These are phyloP conservation scores for Termitomyces sp. DNA, from an alignment of 768 basidiomycete species.

Conservation along the genomic window DNA sequence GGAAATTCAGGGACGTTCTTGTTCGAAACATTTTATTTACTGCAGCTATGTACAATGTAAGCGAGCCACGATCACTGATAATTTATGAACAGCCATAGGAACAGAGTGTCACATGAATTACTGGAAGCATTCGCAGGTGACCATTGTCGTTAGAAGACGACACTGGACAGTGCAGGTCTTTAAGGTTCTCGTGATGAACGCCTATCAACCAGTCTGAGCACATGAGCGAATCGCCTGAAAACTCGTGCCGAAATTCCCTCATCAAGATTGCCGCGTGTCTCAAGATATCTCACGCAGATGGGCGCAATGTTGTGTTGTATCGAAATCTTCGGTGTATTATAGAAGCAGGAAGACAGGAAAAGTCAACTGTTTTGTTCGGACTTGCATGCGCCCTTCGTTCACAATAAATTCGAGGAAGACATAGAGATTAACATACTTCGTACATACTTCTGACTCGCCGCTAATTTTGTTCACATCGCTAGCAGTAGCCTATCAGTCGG, in stretches of 20 bases:
- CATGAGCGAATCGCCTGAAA: background rate
- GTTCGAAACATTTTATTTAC: background rate
- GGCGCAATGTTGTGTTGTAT: background rate
- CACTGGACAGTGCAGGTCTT: background rate
- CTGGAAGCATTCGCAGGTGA: background rate
- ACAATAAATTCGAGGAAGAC: background rate
- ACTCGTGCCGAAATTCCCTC: background rate
- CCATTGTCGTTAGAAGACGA: background rate
- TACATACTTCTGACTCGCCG: too few species aligned
- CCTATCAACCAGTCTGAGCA: background rate
- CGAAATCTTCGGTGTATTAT: background rate
- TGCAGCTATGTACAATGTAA: background rate
- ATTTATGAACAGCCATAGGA: background rate
- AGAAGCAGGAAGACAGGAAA: background rate
- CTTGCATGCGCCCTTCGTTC: background rate
- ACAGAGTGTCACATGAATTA: background rate
- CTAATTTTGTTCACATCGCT: background rate
- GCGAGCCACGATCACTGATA: background rate
- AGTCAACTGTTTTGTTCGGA: background rate
- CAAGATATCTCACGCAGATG: background rate
- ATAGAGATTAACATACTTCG: background rate
- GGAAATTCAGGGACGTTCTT: background rate
- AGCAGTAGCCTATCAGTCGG: background rate
- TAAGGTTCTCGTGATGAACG: background rate
- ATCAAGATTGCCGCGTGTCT: background rate